Evolutionary conservation across 768 basidiomycete species (phyloP).

Genomic region (Kwoniella sp.): DNA sequence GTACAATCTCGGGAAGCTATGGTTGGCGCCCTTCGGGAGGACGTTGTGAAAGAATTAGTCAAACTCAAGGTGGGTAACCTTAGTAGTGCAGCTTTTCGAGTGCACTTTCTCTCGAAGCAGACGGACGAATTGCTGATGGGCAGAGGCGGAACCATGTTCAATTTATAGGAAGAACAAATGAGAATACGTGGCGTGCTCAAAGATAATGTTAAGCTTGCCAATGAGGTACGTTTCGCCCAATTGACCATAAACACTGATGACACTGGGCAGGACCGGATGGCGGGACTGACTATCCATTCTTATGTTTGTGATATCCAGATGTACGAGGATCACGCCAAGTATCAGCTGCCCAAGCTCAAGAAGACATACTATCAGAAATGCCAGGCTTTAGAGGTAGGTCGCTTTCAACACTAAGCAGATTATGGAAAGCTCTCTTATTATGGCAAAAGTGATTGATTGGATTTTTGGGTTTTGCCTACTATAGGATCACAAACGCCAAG

Average conservation of each 20-base stretch:
- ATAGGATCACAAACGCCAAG: constrained; percentile 54
- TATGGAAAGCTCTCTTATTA: no score
- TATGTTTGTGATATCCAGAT: constrained; percentile 54
- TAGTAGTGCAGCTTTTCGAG: no score
- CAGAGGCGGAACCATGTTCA: no score
- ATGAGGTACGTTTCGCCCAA: constrained; percentile 54
- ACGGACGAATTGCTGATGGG: no score
- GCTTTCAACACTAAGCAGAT: neutral
- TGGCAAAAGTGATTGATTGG: neutral
- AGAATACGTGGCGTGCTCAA: constrained; percentile 88
- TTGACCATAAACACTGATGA: no score
- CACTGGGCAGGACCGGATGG: no score
- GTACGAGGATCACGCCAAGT: constrained; percentile 80
- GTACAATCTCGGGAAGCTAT: constrained; percentile 80
- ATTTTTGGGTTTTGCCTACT: neutral
- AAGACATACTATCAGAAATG: constrained; percentile 78
- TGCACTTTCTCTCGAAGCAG: no score
- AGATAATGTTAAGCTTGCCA: constrained; percentile 82
- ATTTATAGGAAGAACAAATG: constrained; percentile 86
- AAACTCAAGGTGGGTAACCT: constrained; percentile 62
- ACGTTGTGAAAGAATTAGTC: constrained; percentile 72
- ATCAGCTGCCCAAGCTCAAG: constrained; percentile 77
- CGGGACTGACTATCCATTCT: no score
- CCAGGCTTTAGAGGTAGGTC: constrained; percentile 76
- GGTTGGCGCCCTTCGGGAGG: constrained; percentile 67